Conservation (phyloP, 1,139 yeast species). For the Saccharomyces uvarum region DNA sequence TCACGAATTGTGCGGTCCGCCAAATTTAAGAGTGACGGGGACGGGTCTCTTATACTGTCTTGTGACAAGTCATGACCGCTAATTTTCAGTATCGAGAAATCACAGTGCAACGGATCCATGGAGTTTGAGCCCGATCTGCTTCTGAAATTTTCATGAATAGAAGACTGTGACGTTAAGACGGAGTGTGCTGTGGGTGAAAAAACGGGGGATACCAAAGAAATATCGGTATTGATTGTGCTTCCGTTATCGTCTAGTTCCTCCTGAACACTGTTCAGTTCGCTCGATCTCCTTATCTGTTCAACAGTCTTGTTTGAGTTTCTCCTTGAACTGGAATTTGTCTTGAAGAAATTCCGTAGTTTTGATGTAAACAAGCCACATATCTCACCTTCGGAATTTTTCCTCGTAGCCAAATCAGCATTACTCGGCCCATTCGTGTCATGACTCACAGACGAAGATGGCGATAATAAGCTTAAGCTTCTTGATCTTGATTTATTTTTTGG, state of each 20-base stretch:
- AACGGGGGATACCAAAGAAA: not conserved
- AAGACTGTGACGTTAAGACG: not conserved
- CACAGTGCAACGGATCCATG: constrained; percentile 9
- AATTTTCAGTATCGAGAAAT: constrained; percentile 4
- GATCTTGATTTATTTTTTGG: constrained; percentile 5
- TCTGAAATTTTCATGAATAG: constrained; percentile 5
- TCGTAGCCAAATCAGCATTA: not conserved
- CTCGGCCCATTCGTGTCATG: not conserved
- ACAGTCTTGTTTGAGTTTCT: constrained; percentile 4
- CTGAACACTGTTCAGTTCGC: not conserved
- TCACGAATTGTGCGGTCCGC: constrained; percentile 2
- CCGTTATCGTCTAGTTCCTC: not conserved
- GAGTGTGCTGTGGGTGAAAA: not conserved
- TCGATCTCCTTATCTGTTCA: not conserved
- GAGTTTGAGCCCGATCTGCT: constrained; percentile 1
- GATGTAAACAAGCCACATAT: constrained; percentile 11
- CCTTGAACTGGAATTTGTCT: constrained; percentile 6
- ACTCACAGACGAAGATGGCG: not conserved
- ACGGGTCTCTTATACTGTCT: constrained; percentile 6
- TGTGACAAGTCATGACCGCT: not conserved
- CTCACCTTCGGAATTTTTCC: constrained; percentile 3
- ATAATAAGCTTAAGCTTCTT: constrained; percentile 1
- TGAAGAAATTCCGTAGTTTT: constrained; percentile 14
- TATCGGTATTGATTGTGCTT: not conserved
- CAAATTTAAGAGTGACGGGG: not conserved